A percentile compares a stretch with the other conserved stretches of the same genome.
phyloP scores from a whole-genome alignment of 2,329 filamentous ascomycete species.

The Neopestalotiopsis rosae region DNA sequence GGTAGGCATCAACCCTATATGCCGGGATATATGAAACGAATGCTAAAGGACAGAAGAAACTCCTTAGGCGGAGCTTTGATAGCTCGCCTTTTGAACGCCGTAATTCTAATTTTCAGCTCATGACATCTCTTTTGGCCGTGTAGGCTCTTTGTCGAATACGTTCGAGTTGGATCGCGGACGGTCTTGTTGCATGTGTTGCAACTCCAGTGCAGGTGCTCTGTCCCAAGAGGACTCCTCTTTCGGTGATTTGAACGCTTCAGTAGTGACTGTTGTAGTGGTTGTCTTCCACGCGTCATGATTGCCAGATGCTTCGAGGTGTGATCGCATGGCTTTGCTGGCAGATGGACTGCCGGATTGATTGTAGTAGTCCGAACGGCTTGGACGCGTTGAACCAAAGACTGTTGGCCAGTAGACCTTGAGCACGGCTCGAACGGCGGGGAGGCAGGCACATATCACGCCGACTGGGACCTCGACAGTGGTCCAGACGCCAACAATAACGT shows the following conservation, averaged over 20 bases:
- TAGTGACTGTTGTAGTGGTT: background rate
- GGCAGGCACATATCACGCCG: constrained; percentile 7
- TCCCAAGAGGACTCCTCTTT: background rate
- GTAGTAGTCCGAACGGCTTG: background rate
- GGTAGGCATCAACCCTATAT: no score
- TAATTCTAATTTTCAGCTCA: background rate
- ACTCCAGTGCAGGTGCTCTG: background rate
- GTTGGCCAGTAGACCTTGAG: background rate
- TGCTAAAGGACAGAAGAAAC: background rate
- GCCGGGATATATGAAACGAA: no score
- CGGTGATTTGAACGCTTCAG: background rate
- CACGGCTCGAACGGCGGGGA: constrained; percentile 8
- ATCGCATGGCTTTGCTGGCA: background rate
- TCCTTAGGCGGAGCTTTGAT: background rate
- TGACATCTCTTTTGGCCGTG: background rate
- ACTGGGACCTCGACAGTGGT: constrained; percentile 6
- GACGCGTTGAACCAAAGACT: background rate
- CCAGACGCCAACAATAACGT: constrained; percentile 1
- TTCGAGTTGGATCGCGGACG: background rate
- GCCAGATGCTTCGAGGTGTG: background rate
- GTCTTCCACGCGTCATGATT: background rate
- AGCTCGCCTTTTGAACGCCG: background rate
- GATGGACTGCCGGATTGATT: background rate
- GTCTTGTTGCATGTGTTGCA: background rate
- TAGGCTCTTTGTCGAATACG: constrained; percentile 1